Base-by-base conservation (phyloP, 2,329 filamentous ascomycete genomes). In the Trichoderma brevicompactum region DNA sequence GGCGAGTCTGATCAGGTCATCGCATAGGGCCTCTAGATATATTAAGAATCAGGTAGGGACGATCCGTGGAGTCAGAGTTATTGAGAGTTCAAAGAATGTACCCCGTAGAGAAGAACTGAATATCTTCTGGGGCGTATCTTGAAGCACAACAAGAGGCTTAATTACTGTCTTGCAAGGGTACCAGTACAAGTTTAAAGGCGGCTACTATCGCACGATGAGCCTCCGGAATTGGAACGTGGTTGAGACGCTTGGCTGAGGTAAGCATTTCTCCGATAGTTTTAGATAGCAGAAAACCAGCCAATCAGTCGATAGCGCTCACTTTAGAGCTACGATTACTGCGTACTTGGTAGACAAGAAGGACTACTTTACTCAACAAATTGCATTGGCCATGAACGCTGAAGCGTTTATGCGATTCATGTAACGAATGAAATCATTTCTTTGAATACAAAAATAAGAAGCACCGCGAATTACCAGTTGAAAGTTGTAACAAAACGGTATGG, bases 1-100 rank as follows among this genome's bases (percentile, higher is more conserved):
- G 40, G 48, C 59, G 49, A 43, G 28, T 28, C 46, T n/a, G 17
- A 28, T 62, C 59, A 62, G 40, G 32, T 44, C 59, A 52, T 53
- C n/a, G 48, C 38, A 61, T 44, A 34, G 32, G 43, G 41, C 34
- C 17, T 59, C 55, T 40, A 38, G 41, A 48, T 48, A 38, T 59
- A 19, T 59, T 7, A 48, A 48, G 28, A 48, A 48, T 38, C 23
- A 15, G 32, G 28, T n/a, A 23, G 32, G 32, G n/a, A 8, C 12
- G 17, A 23, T 48, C n/a, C 8, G 43, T 15, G 7, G 17, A 15
- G 23, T 48, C 55, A 34, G 23, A 32, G 55, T 28, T 38, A 48
- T 38, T 28, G 19, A 23, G 43, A 7, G n/a, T 59, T 59, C 55
- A 59, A 23, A 15, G 17, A 28, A 28, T 28, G 23, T 28, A 28